Evolutionary conservation across 495 filamentous ascomycete genomes (phyloP), one percentile per base, ranked within the genome.

Genomic region (Xylaria cubensis): DNA sequence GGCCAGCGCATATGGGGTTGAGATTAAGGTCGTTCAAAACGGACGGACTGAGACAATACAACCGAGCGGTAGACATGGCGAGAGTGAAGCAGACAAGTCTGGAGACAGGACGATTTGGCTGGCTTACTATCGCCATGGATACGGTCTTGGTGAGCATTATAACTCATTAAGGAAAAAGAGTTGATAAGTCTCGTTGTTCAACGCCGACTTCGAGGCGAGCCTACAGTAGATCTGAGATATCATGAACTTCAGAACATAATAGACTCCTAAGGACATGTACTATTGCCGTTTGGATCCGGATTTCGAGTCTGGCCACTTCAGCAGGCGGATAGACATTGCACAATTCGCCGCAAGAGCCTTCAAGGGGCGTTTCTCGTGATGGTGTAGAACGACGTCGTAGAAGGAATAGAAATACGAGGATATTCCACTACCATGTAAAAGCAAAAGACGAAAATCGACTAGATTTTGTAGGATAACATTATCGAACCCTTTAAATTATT

Each of bases 141-240:
- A 94, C 83, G 94, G 94, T 2, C 83, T 98, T 21, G 96, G 96
- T 15, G 95, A 98, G 85, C 96, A 99, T 83, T 99, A 98, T 82
- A 99, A 98, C 78, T 97, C 95, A 29, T 82, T 99, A 67, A 77
- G 89, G 72, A 89, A 82, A 81, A 69, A 68, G 64, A 36, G 71
- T 17, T 69, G 34, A 69, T 19, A 42, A 36, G 13, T 8, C 4
- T n/a, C 17, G 5, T 42, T 42, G 26, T 67, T 55, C 19, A n/a
- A 21, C 34, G 17, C 7, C 1, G n/a, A 21, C 17, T n/a, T 29
- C 29, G 7, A 59, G 29, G 17, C 9, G 13, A 19, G 4, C 15
- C 34, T 61, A 61, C 32, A n/a, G 19, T 13, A 15, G 19, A 61
- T 61, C 1, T 13, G 9, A 1, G 13, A 39, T 32, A 56, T 7